Percentiles rank a stretch among this genome's conserved stretches.
Conservation (phyloP, 1,139 yeast species). For the Meyerozyma carpophila region DNA sequence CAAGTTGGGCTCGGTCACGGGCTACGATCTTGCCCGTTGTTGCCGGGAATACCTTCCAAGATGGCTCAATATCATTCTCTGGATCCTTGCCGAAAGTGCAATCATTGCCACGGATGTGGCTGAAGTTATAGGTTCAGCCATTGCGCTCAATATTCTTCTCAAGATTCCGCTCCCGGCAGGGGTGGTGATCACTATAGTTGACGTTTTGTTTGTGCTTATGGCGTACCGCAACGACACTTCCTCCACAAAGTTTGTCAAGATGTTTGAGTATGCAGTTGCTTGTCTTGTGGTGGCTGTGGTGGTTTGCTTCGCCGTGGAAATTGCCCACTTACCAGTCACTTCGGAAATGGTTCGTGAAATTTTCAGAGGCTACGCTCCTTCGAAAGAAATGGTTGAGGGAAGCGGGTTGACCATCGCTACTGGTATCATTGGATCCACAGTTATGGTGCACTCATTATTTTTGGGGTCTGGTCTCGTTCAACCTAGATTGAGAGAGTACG, state of each 20-base stretch:
- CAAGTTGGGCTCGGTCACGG: slow-evolving; percentile 76
- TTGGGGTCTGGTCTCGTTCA: slow-evolving; percentile 74
- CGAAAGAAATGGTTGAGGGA: slow-evolving; percentile 54
- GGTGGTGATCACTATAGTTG: slow-evolving; percentile 63
- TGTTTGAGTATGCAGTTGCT: slow-evolving; percentile 66
- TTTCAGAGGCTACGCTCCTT: slow-evolving; percentile 70
- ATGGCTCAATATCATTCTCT: slow-evolving; percentile 52
- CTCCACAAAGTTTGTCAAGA: slow-evolving; percentile 56
- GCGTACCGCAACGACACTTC: slow-evolving; percentile 70
- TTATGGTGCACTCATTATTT: slow-evolving; percentile 76
- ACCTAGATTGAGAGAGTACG: slow-evolving; percentile 63
- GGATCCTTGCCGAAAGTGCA: slow-evolving; percentile 73
- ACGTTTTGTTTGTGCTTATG: slow-evolving; percentile 66
- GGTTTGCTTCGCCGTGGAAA: slow-evolving; percentile 65
- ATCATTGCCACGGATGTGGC: slow-evolving; percentile 83
- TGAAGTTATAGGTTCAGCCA: slow-evolving; percentile 85
- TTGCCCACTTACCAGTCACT: slow-evolving; percentile 48
- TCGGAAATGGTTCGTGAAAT: slow-evolving; percentile 41
- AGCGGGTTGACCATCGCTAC: slow-evolving; percentile 70
- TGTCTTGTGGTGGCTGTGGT: slow-evolving; percentile 63
- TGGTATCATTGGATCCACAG: slow-evolving; percentile 77
- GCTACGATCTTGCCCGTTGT: slow-evolving; percentile 67
- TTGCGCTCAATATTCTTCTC: slow-evolving; percentile 67
- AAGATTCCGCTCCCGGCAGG: slow-evolving; percentile 76
- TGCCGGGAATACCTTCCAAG: slow-evolving; percentile 58